These are phyloP conservation scores for Neopestalotiopsis sp. DNA, from an alignment of 2,329 filamentous ascomycete genomes.

Conservation along the genomic window DNA sequence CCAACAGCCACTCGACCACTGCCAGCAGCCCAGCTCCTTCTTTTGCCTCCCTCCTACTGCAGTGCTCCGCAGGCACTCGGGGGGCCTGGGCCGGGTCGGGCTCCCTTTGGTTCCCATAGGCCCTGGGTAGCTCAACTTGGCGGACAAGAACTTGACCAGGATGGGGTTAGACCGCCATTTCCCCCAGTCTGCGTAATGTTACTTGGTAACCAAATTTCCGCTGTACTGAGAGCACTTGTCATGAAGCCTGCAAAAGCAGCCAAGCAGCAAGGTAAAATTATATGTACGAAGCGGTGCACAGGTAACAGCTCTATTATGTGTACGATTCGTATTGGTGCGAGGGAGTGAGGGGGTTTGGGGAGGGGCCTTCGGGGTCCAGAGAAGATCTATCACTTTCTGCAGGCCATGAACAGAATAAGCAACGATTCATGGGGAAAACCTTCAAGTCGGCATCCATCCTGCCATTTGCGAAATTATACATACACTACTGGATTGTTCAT, in stretches of 20 bases:
- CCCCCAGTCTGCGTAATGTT: background rate
- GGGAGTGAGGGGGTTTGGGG: background rate
- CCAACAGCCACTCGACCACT: too few relatives aligned
- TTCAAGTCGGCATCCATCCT: background rate
- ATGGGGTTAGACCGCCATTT: conserved; percentile 1
- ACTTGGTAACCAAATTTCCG: background rate
- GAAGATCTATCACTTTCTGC: background rate
- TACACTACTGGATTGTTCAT: too few relatives aligned
- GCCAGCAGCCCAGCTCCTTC: too few relatives aligned
- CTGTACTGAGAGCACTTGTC: background rate
- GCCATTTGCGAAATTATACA: too few relatives aligned
- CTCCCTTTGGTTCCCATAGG: background rate
- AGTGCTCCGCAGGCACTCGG: too few relatives aligned
- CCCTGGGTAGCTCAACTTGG: background rate
- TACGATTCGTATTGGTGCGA: background rate
- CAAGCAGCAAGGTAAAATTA: too few relatives aligned
- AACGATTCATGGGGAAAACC: background rate
- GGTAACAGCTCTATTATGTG: background rate
- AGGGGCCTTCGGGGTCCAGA: background rate
- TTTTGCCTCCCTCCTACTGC: too few relatives aligned
- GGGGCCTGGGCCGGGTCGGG: background rate
- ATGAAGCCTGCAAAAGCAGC: too few relatives aligned
- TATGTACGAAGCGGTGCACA: background rate
- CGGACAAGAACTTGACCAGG: background rate
- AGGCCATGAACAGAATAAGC: background rate